phyloP scores from a whole-genome alignment of 192 early-diverging fungal genomes.

The Coemansia interrupta region DNA sequence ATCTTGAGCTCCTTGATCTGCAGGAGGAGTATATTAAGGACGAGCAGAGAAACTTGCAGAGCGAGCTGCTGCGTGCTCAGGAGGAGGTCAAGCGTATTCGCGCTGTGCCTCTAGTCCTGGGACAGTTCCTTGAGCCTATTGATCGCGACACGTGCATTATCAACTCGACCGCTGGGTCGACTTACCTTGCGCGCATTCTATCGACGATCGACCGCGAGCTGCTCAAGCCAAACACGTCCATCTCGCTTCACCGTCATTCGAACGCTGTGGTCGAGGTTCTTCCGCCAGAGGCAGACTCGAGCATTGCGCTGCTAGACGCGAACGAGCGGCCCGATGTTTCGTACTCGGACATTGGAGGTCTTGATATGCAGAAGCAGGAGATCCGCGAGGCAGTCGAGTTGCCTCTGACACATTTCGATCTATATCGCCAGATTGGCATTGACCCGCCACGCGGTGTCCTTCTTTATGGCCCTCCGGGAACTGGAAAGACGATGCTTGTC shows the following conservation, averaged over 20 bases:
- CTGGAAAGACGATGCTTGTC: slow-evolving; percentile 97
- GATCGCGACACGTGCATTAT: slow-evolving; percentile 96
- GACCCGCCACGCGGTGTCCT: slow-evolving; percentile 98
- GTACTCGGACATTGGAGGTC: slow-evolving; percentile 79
- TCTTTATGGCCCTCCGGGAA: slow-evolving; percentile 97
- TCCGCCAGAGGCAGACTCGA: slow-evolving; percentile 92
- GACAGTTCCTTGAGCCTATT: slow-evolving; percentile 97
- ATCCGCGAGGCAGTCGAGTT: slow-evolving; percentile 96
- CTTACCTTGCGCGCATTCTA: slow-evolving; percentile 90
- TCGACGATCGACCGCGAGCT: slow-evolving; percentile 96
- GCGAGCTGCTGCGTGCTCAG: slow-evolving; percentile 89
- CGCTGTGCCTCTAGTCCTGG: slow-evolving; percentile 95
- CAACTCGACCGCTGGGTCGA: slow-evolving; percentile 86
- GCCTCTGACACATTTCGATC: slow-evolving; percentile 95
- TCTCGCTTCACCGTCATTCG: slow-evolving; percentile 95
- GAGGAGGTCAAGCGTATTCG: slow-evolving; percentile 98
- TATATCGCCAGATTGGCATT: slow-evolving; percentile 98
- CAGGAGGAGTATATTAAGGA: slow-evolving; percentile 99
- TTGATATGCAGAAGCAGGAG: slow-evolving; percentile 90
- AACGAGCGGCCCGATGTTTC: slow-evolving; percentile 79
- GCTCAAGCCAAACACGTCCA: slow-evolving; percentile 88
- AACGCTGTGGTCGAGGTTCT: slow-evolving; percentile 96
- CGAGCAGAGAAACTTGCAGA: slow-evolving; percentile 94
- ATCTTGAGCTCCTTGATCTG: slow-evolving; percentile 91
- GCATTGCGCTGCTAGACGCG: slow-evolving; percentile 79